Evolutionary conservation across 352 stramenopile species (phyloP), one percentile per base, ranked within the genome.

Genomic region (Achlya hypogyna): DNA sequence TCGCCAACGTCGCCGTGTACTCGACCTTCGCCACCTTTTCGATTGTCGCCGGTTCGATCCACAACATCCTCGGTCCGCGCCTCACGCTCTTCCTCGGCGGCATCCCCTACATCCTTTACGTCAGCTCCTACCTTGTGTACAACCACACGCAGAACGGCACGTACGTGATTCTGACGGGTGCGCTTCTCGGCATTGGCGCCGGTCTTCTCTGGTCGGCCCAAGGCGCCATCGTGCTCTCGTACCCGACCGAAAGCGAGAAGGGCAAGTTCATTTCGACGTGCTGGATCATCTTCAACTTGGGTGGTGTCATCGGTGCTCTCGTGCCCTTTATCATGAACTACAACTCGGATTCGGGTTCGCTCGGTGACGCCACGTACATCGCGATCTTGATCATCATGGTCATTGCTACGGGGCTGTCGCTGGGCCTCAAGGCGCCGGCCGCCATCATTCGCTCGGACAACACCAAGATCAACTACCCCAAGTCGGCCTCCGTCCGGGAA

Each of bases 271-370:
- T 95, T 62, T 74, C 74, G n/a, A 56, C 76, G 12, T 93, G 93
- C 69, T 93, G 84, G 86, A 65, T 80, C 53, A 80, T 93, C 47
- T 95, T 95, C 71, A 89, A 95, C 67, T 71, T 87, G 25, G 82
- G 75, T 9, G 78, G 75, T 2, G 71, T 84, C 1, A 66, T 74
- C 1, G 86, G 86, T 18, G 84, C 84, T 2, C 31, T 82, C 16
- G 51, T 93, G 22, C 77, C 71, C 31, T 92, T 91, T 49, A 31
- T 72, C 4, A 77, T 82, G 49, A 84, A 81, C 62, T 77, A 68
- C 56, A 42, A 54, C 10, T 6, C 34, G 6, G 34, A 42, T 14
- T 42, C 34, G 34, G 14, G 34, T 14, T 42, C 34, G 34, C 6
- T 14, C 34, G 34, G 6, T 14, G 60, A 71, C 31, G 63, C 53